phyloP scores from a whole-genome alignment of 345 rosid species.

The sweet orange (Citrus sinensis) region DVS_A1.0 CM039163.1:38868001-38868500 shows the following conservation, averaged over 20 bases:
- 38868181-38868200: not conserved
- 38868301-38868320: too few species aligned
- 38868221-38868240: too few species aligned
- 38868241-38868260: too few species aligned
- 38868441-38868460: too few species aligned
- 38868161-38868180: not conserved
- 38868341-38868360: not conserved
- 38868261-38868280: too few species aligned
- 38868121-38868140: not conserved
- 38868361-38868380: not conserved
- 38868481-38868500: too few species aligned
- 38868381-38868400: not conserved
- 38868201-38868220: not conserved
- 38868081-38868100: not conserved
- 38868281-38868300: too few species aligned
- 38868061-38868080: not conserved
- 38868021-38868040: not conserved
- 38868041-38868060: not conserved
- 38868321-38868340: too few species aligned
- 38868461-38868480: too few species aligned
- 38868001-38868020: not conserved
- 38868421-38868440: too few species aligned
- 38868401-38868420: not conserved
- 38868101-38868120: not conserved
- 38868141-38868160: not conserved